Evolutionary conservation across 306 rosid genomes (phyloP).

Genomic region (Potentilla sterilis): DNA sequence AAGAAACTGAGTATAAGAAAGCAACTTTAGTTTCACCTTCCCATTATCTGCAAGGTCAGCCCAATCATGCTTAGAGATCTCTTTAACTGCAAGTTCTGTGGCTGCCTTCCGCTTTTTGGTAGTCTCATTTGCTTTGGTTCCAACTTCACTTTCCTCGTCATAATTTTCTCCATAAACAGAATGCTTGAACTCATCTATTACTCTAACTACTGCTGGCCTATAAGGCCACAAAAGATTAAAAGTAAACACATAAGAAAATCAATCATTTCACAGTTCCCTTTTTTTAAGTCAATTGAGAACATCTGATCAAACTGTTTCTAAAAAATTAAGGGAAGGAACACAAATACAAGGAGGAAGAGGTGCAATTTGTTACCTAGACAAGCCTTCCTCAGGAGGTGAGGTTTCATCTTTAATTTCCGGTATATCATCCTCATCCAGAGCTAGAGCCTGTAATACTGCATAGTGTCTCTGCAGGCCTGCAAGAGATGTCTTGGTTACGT

Average conservation of each 20-base stretch:
- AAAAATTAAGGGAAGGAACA: background rate
- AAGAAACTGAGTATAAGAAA: constrained; percentile 6
- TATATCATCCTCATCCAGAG: constrained; percentile 81
- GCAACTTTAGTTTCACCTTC: constrained; percentile 52
- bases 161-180: constrained; percentile 77
- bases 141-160: constrained; percentile 43
- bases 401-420: constrained; percentile 86
- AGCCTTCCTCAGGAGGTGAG: constrained; percentile 84
- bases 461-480: constrained; percentile 96
- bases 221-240: constrained; percentile 17
- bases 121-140: constrained; percentile 48
- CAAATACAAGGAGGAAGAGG: constrained; percentile 8
- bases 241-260: background rate
- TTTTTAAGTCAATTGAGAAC: background rate
- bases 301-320: background rate
- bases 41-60: constrained; percentile 78
- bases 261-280: background rate
- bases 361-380: constrained; percentile 56
- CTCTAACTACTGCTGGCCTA: constrained; percentile 74
- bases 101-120: constrained; percentile 67
- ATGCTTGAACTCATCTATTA: constrained; percentile 75
- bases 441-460: constrained; percentile 81
- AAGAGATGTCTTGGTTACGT: constrained; percentile 19
- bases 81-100: constrained; percentile 57
- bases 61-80: constrained; percentile 69